Conservation (phyloP, 768 basidiomycete genomes). For the Mycena alexandri region DNA sequence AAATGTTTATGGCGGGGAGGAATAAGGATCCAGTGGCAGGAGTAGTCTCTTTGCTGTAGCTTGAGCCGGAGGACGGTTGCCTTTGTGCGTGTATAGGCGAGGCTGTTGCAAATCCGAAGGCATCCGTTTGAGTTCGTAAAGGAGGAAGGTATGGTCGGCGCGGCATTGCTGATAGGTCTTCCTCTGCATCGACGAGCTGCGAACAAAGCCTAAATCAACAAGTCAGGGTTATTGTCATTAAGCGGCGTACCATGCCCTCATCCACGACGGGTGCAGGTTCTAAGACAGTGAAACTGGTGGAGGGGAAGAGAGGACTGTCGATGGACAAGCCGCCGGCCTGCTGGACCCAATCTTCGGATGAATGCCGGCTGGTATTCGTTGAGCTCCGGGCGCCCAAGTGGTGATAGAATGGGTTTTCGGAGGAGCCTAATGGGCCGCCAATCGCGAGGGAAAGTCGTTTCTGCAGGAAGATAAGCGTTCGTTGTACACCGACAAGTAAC, state of each 20-base stretch:
- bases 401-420: conserved; percentile 30
- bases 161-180: conserved; percentile 18
- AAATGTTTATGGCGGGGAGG: conserved; percentile 44
- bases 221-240: not conserved
- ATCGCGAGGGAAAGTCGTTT: conserved; percentile 69
- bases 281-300: conserved; percentile 10
- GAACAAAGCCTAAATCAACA: conserved; percentile 14
- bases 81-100: conserved; percentile 27
- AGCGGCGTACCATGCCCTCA: conserved; percentile 63
- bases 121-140: conserved; percentile 35
- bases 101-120: conserved; percentile 11
- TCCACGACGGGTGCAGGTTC: conserved; percentile 45
- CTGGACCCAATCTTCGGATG: conserved; percentile 81
- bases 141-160: conserved; percentile 35
- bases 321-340: conserved; percentile 79
- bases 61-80: conserved; percentile 21
- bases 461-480: conserved; percentile 48
- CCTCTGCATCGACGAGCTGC: conserved; percentile 47
- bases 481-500: conserved; percentile 2
- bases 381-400: conserved; percentile 42
- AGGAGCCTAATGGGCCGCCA: conserved; percentile 29
- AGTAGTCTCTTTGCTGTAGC: conserved; percentile 19
- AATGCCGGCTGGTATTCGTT: conserved; percentile 54
- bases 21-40: conserved; percentile 13
- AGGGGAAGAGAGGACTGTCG: conserved; percentile 58